Percentiles rank a stretch among this genome's conserved stretches.
phyloP scores from a whole-genome alignment of 1,284 basidiomycete species.

The Testicularia cyperi region DNA sequence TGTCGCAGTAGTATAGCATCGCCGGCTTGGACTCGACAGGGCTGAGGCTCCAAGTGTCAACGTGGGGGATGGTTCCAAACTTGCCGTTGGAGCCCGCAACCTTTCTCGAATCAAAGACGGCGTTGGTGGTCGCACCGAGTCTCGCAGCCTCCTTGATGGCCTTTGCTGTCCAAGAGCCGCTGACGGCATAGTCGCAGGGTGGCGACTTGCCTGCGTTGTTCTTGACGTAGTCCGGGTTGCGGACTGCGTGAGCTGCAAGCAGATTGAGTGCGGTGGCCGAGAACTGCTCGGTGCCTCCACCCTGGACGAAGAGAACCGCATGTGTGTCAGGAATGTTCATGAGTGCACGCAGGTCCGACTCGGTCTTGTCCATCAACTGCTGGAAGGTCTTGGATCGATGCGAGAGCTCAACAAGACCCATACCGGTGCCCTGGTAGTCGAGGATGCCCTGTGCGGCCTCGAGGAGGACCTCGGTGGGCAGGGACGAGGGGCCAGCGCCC shows the following conservation, averaged over 20 bases:
- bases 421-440: slow-evolving; percentile 53
- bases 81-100: slow-evolving; percentile 34
- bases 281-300: slow-evolving; percentile 59
- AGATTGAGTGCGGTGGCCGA: slow-evolving; percentile 56
- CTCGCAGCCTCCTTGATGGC: slow-evolving; percentile 54
- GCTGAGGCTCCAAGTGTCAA: slow-evolving; percentile 76
- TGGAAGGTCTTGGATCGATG: slow-evolving; percentile 57
- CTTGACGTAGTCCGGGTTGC: slow-evolving; percentile 46
- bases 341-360: slow-evolving; percentile 50
- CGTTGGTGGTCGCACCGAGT: slow-evolving; percentile 44
- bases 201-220: slow-evolving; percentile 38
- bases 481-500: slow-evolving; percentile 55
- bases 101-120: slow-evolving; percentile 45
- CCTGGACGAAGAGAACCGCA: slow-evolving; percentile 56
- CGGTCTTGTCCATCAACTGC: slow-evolving; percentile 49
- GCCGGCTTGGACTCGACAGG: slow-evolving; percentile 68
- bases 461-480: slow-evolving; percentile 55
- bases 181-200: slow-evolving; percentile 55
- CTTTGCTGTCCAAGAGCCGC: slow-evolving; percentile 56
- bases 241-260: slow-evolving; percentile 48
- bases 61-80: slow-evolving; percentile 79
- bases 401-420: slow-evolving; percentile 58
- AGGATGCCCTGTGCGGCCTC: slow-evolving; percentile 54
- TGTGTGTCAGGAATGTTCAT: slow-evolving; percentile 50
- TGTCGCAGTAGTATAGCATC: slow-evolving; percentile 97